Conservation (phyloP, 2,329 filamentous ascomycete species). For the Scytalidium sp. region DNA sequence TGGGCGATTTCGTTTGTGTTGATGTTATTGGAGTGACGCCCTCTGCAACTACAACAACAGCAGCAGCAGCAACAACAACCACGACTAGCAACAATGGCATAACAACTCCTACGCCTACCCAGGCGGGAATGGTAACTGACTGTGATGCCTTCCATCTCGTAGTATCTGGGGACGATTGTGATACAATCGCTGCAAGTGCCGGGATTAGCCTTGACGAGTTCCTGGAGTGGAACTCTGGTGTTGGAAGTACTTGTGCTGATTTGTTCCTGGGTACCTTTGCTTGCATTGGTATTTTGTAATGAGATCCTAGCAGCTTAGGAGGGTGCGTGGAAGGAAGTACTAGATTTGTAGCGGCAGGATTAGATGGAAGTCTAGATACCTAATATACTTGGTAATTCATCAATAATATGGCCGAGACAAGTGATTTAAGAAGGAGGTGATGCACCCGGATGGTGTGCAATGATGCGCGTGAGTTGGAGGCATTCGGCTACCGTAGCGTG, state of each 20-base stretch:
- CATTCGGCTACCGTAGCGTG: too few species aligned
- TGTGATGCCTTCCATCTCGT: conserved; percentile 3
- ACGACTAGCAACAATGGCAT: background rate
- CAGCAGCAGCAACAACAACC: too few species aligned
- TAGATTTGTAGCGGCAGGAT: too few species aligned
- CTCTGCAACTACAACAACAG: conserved; percentile 4
- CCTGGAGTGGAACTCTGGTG: conserved; percentile 26
- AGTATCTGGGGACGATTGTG: conserved; percentile 1
- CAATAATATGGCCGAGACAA: too few species aligned
- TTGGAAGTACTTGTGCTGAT: conserved; percentile 18
- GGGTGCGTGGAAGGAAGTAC: too few species aligned
- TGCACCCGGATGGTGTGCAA: too few species aligned
- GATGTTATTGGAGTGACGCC: conserved; percentile 6
- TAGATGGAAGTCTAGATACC: too few species aligned
- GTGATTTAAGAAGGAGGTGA: too few species aligned
- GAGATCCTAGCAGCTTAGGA: too few species aligned
- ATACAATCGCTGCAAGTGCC: conserved; percentile 6
- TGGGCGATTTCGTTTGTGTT: conserved; percentile 20
- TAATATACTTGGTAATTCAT: too few species aligned
- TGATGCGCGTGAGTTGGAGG: too few species aligned
- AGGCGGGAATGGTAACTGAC: conserved; percentile 4
- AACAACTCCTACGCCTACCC: conserved; percentile 1
- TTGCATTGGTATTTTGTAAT: conserved; percentile 18
- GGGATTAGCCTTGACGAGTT: conserved; percentile 18
- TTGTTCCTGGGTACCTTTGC: conserved; percentile 20